Base-by-base conservation (phyloP, 2,329 filamentous ascomycete genomes). In the Podosphaera leucotricha region DNA sequence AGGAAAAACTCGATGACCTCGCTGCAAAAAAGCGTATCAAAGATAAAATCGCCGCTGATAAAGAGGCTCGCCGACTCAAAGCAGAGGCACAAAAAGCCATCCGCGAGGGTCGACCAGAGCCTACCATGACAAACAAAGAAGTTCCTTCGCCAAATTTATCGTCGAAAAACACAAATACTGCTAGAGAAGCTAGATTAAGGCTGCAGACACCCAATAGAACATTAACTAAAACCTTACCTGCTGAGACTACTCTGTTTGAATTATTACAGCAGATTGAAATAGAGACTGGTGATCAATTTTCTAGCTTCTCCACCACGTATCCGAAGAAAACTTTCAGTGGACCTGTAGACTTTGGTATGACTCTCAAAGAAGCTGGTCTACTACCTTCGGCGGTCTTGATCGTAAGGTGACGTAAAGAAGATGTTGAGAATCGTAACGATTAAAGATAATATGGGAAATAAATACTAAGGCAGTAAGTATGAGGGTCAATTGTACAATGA, bases 1-100 rank as follows among this genome's bases (percentile, higher is more conserved):
- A 78, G 55, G 90, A 98, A 65, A 94, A 94, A 66, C 65, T 72
- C 37, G 83, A 80, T 15, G 90, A 95, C 44, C 61, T 79, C 7
- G 83, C 84, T 38, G 87, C 84, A 10, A 90, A 87, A 67, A 82
- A 79, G 61, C 75, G 81, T 30, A 87, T 94, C 60, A 79, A 85
- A 63, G 86, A 84, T 46, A 86, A 86, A 68, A 93, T 98, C 50
- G 86, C 90, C 53, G 86, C 81, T 13, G 86, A 95, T 64, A 94
- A 92, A 66, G 80, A 83, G 53, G 85, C 87, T 55, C 76, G 90
- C 44, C 77, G 81, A 50, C 70, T 79, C 50, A 92, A 90, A 60
- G 78, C 83, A 2, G 90, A 93, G 56, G 68, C 75, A 46, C 81
- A 84, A 53, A 92, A 87, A 64, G 86, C 86, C 0, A 73, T 75